Conservation (phyloP, 2,329 filamentous ascomycete genomes). For the Cordyceps farinosa region DNA sequence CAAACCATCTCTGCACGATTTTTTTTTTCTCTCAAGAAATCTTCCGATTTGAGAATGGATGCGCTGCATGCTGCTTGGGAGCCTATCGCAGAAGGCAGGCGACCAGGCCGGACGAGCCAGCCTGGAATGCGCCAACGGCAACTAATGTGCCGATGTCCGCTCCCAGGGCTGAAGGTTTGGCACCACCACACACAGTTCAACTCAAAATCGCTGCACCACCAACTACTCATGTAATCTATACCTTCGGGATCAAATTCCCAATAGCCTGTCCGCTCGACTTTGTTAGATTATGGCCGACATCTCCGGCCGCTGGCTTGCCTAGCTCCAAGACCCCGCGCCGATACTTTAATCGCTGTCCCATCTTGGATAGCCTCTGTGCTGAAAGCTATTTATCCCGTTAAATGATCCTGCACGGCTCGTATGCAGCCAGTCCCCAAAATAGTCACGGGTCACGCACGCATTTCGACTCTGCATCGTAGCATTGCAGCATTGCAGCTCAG, state of each 20-base stretch:
- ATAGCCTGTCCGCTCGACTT: too few species aligned
- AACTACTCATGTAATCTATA: too few species aligned
- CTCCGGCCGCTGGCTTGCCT: too few species aligned
- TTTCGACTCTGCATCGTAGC: not conserved
- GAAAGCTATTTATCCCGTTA: too few species aligned
- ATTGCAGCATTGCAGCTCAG: not conserved
- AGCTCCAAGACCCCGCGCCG: too few species aligned
- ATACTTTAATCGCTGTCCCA: too few species aligned
- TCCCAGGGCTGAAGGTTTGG: not conserved
- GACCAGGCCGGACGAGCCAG: not conserved
- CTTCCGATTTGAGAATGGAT: not conserved
- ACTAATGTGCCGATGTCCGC: not conserved
- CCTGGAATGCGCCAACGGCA: slow-evolving; percentile 1
- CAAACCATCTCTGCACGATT: not conserved
- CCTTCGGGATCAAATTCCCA: too few species aligned
- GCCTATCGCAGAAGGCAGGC: not conserved
- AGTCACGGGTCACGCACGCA: not conserved
- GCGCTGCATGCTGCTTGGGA: not conserved
- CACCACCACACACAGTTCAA: too few species aligned
- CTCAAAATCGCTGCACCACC: not conserved
- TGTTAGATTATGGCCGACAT: too few species aligned
- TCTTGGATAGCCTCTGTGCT: too few species aligned
- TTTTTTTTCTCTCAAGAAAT: not conserved
- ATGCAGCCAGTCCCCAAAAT: not conserved
- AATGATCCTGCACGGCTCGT: not conserved